Evolutionary conservation across 2,329 filamentous ascomycete genomes (phyloP), one percentile per base, ranked within the genome.

Genomic region (Venturia effusa): DNA sequence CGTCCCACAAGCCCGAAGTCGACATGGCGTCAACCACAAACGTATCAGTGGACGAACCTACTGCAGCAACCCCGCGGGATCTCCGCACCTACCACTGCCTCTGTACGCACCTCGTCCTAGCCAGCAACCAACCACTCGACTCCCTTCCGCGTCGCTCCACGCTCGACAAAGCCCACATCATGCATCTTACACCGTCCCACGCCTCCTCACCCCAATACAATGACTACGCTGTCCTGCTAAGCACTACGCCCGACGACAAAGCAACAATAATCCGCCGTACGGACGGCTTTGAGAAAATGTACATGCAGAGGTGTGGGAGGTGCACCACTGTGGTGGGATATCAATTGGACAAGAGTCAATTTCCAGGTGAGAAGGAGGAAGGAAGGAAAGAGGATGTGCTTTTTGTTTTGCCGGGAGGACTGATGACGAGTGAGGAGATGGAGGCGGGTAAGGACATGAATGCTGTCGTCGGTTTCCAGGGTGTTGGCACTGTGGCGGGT

Each of bases 261-360:
- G 72, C 81, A 6, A 77, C 79, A 13, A 74, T 87, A 0, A 75
- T 87, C 7, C 75, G 80, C 1, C 77, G 81, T 13, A 79, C 81
- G 66, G 83, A 87, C 65, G 87, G 87, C 5, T 88, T 88, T 66
- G 87, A 89, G 76, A 88, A 87, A 76, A 74, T 87, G 22, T 77
- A 81, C 64, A 68, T 84, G 4, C 76, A 83, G 67, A 77, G 81
- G 27, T 90, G 87, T 73, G 80, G 77, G 15, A 75, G 86, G 64
- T 89, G 87, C 75, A 77, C 79, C 39, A 71, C 87, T 34, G 78
- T 82, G 0, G 77, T 88, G 55, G 87, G 83, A 34, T 90, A 89
- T 75, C 78, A 82, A 69, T 73, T 89, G 51, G 83, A 84, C 68
- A 74, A 74, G 70, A 74, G 76, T 62, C 81, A 84, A 71, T 84